phyloP scores from a whole-genome alignment of 192 early-diverging fungal genomes.

The Entrophospora sp. region DNA sequence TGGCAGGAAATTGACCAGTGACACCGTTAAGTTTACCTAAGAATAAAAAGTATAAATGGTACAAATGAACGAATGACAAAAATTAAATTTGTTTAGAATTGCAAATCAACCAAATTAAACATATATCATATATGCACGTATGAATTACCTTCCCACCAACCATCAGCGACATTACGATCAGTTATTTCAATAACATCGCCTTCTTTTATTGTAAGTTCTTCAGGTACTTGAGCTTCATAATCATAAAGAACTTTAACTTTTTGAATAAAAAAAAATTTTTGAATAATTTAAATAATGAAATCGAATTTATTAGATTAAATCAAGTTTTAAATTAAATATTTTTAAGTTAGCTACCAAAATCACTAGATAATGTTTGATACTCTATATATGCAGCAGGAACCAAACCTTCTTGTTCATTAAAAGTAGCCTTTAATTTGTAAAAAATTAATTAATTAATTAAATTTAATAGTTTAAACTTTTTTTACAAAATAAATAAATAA shows the following conservation, averaged over 20 bases:
- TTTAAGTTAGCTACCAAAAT: constrained; percentile 12
- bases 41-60: not conserved
- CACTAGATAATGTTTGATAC: not conserved
- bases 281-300: not conserved
- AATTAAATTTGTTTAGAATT: not conserved
- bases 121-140: not conserved
- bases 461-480: not conserved
- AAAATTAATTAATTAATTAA: not conserved
- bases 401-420: constrained; percentile 27
- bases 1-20: constrained; percentile 41
- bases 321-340: not conserved
- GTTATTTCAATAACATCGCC: constrained; percentile 39
- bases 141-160: constrained; percentile 52
- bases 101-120: too few species aligned
- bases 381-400: constrained; percentile 47
- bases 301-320: not conserved
- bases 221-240: constrained; percentile 40
- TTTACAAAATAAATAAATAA: not conserved
- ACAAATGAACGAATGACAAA: not conserved
- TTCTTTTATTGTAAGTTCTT: constrained; percentile 40
- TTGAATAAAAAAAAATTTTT: not conserved
- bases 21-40: constrained; percentile 35
- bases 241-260: constrained; percentile 43
- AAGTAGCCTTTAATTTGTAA: constrained; percentile 1
- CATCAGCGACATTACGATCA: constrained; percentile 38